Percentiles rank a stretch among this genome's conserved stretches.
Evolutionary conservation across 2,329 filamentous ascomycete species (phyloP).

Genomic region (Colletotrichum tamarilloi): DNA sequence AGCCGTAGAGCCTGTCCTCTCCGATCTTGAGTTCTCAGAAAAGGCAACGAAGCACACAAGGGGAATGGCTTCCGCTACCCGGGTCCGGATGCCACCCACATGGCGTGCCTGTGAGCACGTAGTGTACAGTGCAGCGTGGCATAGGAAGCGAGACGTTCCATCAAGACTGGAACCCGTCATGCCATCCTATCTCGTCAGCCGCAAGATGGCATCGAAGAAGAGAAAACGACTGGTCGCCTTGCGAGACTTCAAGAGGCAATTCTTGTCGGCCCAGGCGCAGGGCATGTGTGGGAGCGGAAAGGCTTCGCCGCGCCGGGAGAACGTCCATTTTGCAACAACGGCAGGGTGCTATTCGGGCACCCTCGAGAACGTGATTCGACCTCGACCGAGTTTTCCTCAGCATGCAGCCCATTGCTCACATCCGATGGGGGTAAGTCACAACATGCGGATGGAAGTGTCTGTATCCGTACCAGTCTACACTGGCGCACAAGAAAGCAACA

Average conservation of each 20-base stretch:
- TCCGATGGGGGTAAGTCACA: neutral
- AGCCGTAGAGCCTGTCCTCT: neutral
- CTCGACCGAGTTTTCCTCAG: neutral
- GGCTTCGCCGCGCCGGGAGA: neutral
- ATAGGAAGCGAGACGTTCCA: neutral
- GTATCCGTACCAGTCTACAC: neutral
- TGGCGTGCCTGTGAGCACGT: slow-evolving; percentile 26
- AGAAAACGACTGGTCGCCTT: neutral
- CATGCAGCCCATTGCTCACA: neutral
- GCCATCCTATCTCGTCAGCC: slow-evolving; percentile 19
- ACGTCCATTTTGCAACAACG: neutral
- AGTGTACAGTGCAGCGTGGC: slow-evolving; percentile 2
- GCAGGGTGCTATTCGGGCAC: neutral
- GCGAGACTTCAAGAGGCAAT: neutral
- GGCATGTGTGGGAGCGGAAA: neutral
- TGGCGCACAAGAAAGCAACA: neutral
- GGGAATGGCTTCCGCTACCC: slow-evolving; percentile 20
- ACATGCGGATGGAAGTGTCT: neutral
- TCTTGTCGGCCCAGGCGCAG: neutral
- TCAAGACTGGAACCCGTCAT: slow-evolving; percentile 9
- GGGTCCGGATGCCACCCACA: slow-evolving; percentile 25
- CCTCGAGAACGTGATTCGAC: neutral
- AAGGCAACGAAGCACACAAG: slow-evolving; percentile 5
- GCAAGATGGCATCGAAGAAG: neutral
- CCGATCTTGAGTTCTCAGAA: slow-evolving; percentile 12